Conservation (phyloP, 129 eudicot genomes). For the Flaveria robusta region DNA sequence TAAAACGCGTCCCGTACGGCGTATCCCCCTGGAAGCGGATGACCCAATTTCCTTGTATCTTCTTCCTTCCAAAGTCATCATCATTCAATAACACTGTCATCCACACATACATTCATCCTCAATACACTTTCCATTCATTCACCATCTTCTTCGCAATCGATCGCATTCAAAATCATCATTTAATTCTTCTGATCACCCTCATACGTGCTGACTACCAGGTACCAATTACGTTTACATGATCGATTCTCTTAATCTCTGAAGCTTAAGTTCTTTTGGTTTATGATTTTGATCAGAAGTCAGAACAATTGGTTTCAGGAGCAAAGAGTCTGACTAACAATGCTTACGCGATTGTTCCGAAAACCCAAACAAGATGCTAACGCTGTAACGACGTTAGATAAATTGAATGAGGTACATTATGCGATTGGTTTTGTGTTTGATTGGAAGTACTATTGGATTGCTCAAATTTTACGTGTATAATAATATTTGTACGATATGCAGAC, state of each 20-base stretch:
- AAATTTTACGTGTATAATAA: not conserved
- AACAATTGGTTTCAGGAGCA: conserved; percentile 14
- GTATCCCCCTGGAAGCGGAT: not conserved
- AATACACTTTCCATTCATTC: too few relatives aligned
- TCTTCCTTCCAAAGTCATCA: not conserved
- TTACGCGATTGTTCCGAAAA: conserved; percentile 52
- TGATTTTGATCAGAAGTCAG: conserved; percentile 23
- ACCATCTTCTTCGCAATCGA: too few relatives aligned
- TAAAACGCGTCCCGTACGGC: not conserved
- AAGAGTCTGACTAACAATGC: conserved; percentile 36
- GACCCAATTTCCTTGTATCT: conserved; percentile 2
- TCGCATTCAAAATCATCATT: not conserved
- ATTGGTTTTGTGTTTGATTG: not conserved
- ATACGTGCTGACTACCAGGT: too few relatives aligned
- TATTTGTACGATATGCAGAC: conserved; percentile 33
- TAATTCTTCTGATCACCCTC: too few relatives aligned
- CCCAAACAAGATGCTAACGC: conserved; percentile 53
- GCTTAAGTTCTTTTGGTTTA: not conserved
- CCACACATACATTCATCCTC: too few relatives aligned
- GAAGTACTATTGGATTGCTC: not conserved
- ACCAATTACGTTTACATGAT: too few relatives aligned
- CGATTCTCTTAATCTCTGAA: not conserved
- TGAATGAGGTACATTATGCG: conserved; percentile 50
- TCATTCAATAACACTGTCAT: too few relatives aligned
- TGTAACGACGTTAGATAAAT: conserved; percentile 50